Percentiles rank a stretch among this genome's conserved stretches.
phyloP scores from a whole-genome alignment of 2,329 filamentous ascomycete genomes.

The Fusarium praegraminearum region DNA sequence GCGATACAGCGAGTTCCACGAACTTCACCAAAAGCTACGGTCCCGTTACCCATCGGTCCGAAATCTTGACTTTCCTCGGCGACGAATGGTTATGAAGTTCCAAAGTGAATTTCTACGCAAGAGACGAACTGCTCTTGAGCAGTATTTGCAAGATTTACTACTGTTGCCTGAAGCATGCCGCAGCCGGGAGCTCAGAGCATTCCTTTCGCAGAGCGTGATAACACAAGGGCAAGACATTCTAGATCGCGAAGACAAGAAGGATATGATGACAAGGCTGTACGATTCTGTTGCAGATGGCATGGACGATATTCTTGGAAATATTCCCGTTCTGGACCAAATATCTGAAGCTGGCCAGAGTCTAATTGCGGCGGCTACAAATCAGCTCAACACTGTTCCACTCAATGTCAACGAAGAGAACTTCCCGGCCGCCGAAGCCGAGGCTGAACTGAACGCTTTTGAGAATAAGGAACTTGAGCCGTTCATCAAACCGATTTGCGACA shows the following conservation, averaged over 20 bases:
- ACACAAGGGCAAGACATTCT: conserved; percentile 69
- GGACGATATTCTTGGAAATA: conserved; percentile 97
- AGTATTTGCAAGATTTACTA: conserved; percentile 84
- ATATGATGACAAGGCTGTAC: conserved; percentile 95
- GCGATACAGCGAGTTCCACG: conserved; percentile 96
- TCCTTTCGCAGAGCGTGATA: conserved; percentile 89
- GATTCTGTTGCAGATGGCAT: conserved; percentile 97
- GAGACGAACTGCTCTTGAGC: conserved; percentile 83
- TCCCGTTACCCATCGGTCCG: conserved; percentile 88
- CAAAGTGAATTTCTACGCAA: conserved; percentile 97
- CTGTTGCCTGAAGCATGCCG: conserved; percentile 93
- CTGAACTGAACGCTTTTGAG: conserved; percentile 93
- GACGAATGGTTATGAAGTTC: conserved; percentile 94
- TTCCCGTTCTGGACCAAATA: conserved; percentile 93
- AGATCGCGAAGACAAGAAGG: conserved; percentile 75
- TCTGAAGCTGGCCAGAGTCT: conserved; percentile 93
- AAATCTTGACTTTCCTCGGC: conserved; percentile 89
- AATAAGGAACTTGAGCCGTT: conserved; percentile 91
- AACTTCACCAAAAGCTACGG: conserved; percentile 90
- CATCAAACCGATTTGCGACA: conserved; percentile 97
- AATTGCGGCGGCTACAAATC: conserved; percentile 78
- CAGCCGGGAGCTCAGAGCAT: conserved; percentile 90
- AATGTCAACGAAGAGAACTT: conserved; percentile 63
- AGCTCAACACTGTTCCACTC: conserved; percentile 69
- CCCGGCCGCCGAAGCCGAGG: conserved; percentile 82